Evolutionary conservation across 1,139 yeast genomes (phyloP), one percentile per base, ranked within the genome.

Genomic region (Scheffersomyces quercinus): DNA sequence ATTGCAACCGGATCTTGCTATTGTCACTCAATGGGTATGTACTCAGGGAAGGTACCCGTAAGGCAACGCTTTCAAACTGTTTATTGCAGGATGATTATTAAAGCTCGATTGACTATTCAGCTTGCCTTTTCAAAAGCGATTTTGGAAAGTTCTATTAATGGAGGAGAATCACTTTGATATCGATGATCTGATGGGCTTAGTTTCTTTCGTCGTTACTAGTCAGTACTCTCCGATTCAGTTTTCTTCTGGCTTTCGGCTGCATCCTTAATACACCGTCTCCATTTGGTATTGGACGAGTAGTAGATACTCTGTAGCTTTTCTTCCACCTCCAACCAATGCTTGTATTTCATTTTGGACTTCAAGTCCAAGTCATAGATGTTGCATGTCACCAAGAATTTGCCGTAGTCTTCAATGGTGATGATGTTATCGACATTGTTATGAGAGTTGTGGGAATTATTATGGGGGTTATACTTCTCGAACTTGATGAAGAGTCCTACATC

Each of bases 401-500:
- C 65, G 42, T 55, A 51, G 13, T 56, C 56, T 5, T 60, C 63
- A 15, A 68, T 50, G 24, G 54, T 52, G 29, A 68, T 55, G n/a
- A 68, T 46, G 45, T 68, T 68, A 41, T 67, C 52, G 35, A 67
- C 58, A 45, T 69, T 65, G 41, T 68, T 63, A 43, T 67, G 73
- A 11, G 68, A 62, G 42, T 63, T 68, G 48, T 68, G 75, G 39
- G 51, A 47, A 46, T 67, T 57, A 44, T 67, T 67, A 31, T 42
- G 35, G 35, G 48, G 54, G 48, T 69, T 64, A 42, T 59, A 66
- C 47, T 65, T 67, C 49, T 68, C 75, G 51, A 77, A 63, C 41
- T 66, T 68, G 34, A 77, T 54, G 47, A 80, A 75, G 11, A 81
- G 51, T 1, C 84, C 82, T 14, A 78, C 79, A 55, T 81, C 85